phyloP scores from a whole-genome alignment of 2,329 filamentous ascomycete species.

The Venturia aucupariae region DNA sequence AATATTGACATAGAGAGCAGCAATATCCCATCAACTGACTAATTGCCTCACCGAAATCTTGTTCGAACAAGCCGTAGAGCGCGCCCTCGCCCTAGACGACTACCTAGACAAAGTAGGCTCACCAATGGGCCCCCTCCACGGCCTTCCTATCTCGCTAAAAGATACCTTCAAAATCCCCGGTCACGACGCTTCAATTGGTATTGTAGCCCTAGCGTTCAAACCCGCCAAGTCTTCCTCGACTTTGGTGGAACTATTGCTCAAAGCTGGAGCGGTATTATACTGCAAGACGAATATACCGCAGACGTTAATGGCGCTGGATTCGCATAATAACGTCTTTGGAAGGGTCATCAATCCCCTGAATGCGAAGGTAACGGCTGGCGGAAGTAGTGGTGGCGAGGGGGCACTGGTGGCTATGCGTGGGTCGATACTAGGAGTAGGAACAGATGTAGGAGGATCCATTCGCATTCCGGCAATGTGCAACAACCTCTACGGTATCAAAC shows the following conservation, averaged over 20 bases:
- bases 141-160: constrained; percentile 28
- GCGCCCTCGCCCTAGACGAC: constrained; percentile 25
- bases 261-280: constrained; percentile 40
- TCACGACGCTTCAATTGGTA: constrained; percentile 31
- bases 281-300: constrained; percentile 48
- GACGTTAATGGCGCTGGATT: constrained; percentile 44
- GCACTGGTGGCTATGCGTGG: constrained; percentile 42
- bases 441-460: constrained; percentile 46
- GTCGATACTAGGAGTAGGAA: constrained; percentile 42
- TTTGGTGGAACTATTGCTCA: constrained; percentile 35
- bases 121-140: constrained; percentile 18
- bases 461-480: constrained; percentile 43
- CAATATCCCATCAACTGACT: constrained; percentile 39
- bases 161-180: constrained; percentile 29
- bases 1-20: constrained; percentile 29
- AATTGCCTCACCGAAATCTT: constrained; percentile 34
- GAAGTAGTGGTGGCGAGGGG: constrained; percentile 44
- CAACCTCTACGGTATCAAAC: constrained; percentile 40
- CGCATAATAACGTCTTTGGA: constrained; percentile 42
- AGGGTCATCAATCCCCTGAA: constrained; percentile 41
- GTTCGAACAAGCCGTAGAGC: constrained; percentile 26
- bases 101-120: constrained; percentile 15
- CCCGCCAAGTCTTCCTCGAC: constrained; percentile 30
- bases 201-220: constrained; percentile 35
- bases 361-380: constrained; percentile 39